phyloP scores from a whole-genome alignment of 2,329 filamentous ascomycete genomes.

The Septoria linicola region DNA sequence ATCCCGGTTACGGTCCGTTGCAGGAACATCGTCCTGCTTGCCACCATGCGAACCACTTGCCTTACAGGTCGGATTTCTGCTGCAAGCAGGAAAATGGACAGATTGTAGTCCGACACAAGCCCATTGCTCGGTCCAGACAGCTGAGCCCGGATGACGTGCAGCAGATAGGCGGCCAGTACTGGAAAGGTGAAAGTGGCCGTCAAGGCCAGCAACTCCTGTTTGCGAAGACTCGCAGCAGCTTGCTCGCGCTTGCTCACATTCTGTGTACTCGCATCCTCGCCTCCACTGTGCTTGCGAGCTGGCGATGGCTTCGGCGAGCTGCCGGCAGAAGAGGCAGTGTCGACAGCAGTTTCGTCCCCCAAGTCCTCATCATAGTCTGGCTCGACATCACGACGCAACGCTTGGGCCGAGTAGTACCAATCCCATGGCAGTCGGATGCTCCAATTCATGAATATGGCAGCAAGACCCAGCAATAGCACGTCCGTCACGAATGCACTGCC shows the following conservation, averaged over 20 bases:
- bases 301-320: constrained; percentile 22
- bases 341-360: constrained; percentile 27
- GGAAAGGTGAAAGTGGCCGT: constrained; percentile 77
- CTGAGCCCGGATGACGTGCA: constrained; percentile 77
- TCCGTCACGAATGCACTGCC: constrained; percentile 83
- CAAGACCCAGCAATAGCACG: constrained; percentile 73
- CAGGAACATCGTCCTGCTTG: constrained; percentile 74
- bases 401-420: constrained; percentile 54
- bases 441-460: constrained; percentile 88
- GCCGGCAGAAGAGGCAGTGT: constrained; percentile 27
- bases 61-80: constrained; percentile 81
- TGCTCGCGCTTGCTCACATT: constrained; percentile 29
- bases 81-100: constrained; percentile 84
- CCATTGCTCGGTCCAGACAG: constrained; percentile 81
- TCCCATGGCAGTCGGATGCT: constrained; percentile 85
- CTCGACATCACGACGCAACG: constrained; percentile 27
- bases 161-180: constrained; percentile 73
- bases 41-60: constrained; percentile 77
- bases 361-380: constrained; percentile 11
- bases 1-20: constrained; percentile 64
- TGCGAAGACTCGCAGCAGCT: constrained; percentile 64
- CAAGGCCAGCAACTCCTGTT: constrained; percentile 73
- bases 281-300: constrained; percentile 12
- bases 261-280: constrained; percentile 12
- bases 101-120: constrained; percentile 86